These are phyloP conservation scores for Taphrina pruni DNA, from an alignment of 1,139 yeast species.

Conservation along the genomic window DNA sequence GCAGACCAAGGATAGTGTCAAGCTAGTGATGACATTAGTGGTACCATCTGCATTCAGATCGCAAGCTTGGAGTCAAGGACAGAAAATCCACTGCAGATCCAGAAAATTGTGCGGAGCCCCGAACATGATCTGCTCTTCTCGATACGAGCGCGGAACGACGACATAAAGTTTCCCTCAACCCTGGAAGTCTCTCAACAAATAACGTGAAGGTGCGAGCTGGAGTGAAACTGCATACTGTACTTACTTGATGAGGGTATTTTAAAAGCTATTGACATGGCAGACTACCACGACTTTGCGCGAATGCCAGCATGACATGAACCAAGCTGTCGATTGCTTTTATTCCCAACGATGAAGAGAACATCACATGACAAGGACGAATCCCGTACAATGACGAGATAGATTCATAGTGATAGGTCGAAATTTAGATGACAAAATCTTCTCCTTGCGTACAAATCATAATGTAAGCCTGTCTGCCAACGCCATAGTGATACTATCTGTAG, in stretches of 20 bases:
- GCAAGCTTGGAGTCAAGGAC: slow-evolving; percentile 7
- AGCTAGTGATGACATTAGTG: too few species aligned
- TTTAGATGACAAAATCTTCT: background rate
- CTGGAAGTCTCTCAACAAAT: too few species aligned
- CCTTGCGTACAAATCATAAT: slow-evolving; percentile 1
- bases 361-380: too few species aligned
- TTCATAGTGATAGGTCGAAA: background rate
- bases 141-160: background rate
- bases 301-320: too few species aligned
- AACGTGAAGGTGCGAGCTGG: too few species aligned
- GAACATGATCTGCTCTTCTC: background rate
- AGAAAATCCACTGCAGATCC: slow-evolving; percentile 16
- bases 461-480: background rate
- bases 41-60: background rate
- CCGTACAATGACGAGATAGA: too few species aligned
- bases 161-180: too few species aligned
- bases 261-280: too few species aligned
- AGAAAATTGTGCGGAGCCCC: slow-evolving; percentile 17
- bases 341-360: background rate
- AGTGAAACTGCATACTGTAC: too few species aligned
- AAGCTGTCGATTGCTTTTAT: background rate
- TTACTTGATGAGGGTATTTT: too few species aligned
- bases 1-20: too few species aligned
- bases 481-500: background rate
- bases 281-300: too few species aligned